A percentile compares a stretch with the other conserved stretches of the same genome.
Conservation (phyloP, 2,329 filamentous ascomycete genomes). For the Gaeumannomyces sp. region DNA sequence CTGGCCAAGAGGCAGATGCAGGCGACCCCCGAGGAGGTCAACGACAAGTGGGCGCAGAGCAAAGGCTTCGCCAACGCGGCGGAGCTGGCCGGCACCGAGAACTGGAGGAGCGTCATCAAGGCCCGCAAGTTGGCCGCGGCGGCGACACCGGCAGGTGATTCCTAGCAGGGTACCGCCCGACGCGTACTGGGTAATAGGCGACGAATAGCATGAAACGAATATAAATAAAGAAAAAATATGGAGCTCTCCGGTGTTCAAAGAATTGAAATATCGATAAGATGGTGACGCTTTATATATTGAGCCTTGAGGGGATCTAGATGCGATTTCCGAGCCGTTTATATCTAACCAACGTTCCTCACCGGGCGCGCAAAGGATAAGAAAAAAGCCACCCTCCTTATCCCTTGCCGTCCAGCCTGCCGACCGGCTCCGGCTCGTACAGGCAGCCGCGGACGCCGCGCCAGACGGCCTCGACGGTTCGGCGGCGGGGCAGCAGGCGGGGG, state of each 20-base stretch:
- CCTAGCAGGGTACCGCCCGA: neutral
- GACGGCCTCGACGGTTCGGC: conserved; percentile 74
- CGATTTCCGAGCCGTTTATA: too few relatives aligned
- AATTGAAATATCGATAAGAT: neutral
- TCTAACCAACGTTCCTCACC: too few relatives aligned
- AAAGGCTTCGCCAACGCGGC: conserved; percentile 50
- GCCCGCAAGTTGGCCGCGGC: conserved; percentile 16
- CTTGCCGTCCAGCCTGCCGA: neutral
- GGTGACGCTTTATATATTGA: too few relatives aligned
- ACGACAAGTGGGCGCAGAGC: conserved; percentile 55
- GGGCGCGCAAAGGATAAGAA: too few relatives aligned
- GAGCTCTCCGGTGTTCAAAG: neutral
- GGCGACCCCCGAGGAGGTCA: conserved; percentile 46
- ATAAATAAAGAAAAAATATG: neutral
- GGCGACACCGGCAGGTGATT: conserved; percentile 4
- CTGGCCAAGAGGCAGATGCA: conserved; percentile 45
- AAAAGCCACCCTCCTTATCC: neutral
- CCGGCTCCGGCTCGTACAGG: conserved; percentile 58
- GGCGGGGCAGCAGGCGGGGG: conserved; percentile 67
- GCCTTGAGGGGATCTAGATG: too few relatives aligned
- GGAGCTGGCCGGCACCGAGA: conserved; percentile 37
- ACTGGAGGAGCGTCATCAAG: conserved; percentile 27
- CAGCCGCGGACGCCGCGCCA: conserved; percentile 83
- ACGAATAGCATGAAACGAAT: conserved; percentile 10
- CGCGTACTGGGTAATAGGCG: conserved; percentile 18